Evolutionary conservation across 2,329 filamentous ascomycete species (phyloP), one percentile per base, ranked within the genome.

Genomic region (Bipolaris victoriae): DNA sequence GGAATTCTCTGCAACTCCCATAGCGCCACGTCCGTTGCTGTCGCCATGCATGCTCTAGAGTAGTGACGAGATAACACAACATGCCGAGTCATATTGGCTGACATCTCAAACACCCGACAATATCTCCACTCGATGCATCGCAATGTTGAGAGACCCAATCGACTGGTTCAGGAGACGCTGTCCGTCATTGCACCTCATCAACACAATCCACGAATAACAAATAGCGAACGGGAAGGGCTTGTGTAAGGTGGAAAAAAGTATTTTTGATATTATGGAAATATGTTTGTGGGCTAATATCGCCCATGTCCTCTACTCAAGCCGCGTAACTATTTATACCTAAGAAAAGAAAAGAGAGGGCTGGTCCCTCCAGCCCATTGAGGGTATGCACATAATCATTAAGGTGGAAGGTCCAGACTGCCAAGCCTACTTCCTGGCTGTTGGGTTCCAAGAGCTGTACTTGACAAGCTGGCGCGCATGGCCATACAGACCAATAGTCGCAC

Each of bases 391-490:
- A 26, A 45, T 49, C 11, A 47, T 47, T 35, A 47, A 46, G 29
- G 18, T 18, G 31, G 29, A n/a, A 37, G 22, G 24, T 7, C 33
- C 13, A 26, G 20, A 18, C 22, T 7, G 33, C 35, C 20, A 44
- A 36, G 33, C 52, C 54, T 62, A 74, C 55, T 63, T 73, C 55
- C 77, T 67, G 26, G 76, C 76, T 2, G 80, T 82, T n/a, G 80
- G 78, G 60, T 82, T 82, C 80, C 80, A 82, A 15, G 74, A 77
- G 52, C 74, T 77, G 60, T 82, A 82, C 51, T 72, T 76, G 50
- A 79, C 77, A 31, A 81, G 65, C 62, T 81, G 78, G 59, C 80
- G 71, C 29, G 80, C 80, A 58, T 82, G 79, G 6, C 78, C 80
- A 56, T 79, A 81, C 15, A 82, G 67, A 9, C 80, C 80, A 66